phyloP scores from a whole-genome alignment of 2,329 filamentous ascomycete genomes.

The Diplodia intermedia region DNA sequence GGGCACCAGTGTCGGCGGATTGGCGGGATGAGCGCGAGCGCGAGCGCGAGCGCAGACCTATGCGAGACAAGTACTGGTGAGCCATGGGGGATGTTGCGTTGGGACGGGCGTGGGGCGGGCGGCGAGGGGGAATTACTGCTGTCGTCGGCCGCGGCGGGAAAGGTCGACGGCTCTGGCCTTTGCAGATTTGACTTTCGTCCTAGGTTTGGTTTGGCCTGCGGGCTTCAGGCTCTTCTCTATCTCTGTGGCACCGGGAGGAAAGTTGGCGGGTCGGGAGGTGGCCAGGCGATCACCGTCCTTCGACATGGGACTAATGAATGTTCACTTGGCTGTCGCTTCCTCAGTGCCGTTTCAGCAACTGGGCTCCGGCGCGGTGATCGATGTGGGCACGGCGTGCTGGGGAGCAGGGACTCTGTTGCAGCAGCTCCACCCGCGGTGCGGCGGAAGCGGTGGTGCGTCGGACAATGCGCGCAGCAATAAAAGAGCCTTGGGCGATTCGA shows the following conservation, averaged over 20 bases:
- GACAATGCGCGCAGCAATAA: slow-evolving; percentile 14
- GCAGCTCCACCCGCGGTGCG: slow-evolving; percentile 23
- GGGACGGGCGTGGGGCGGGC: slow-evolving; percentile 17
- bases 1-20: slow-evolving; percentile 19
- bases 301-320: slow-evolving; percentile 32
- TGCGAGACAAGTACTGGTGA: slow-evolving; percentile 31
- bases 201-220: slow-evolving; percentile 23
- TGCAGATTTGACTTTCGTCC: slow-evolving; percentile 30
- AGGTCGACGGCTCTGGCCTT: slow-evolving; percentile 17
- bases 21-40: slow-evolving; percentile 31
- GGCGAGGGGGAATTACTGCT: slow-evolving; percentile 28
- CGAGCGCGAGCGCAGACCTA: slow-evolving; percentile 32
- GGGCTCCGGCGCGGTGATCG: slow-evolving; percentile 28
- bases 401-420: slow-evolving; percentile 24
- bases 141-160: slow-evolving; percentile 12
- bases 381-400: slow-evolving; percentile 20
- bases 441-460: slow-evolving; percentile 25
- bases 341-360: slow-evolving; percentile 34
- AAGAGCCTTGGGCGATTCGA: slow-evolving; percentile 2
- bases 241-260: slow-evolving; percentile 17
- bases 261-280: slow-evolving; percentile 19
- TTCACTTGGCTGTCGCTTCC: slow-evolving; percentile 32
- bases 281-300: slow-evolving; percentile 22
- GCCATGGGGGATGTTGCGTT: slow-evolving; percentile 32
- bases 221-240: slow-evolving; percentile 34